These are phyloP conservation scores for Aspergillus incahuasiensis DNA, from an alignment of 495 filamentous ascomycete genomes.

Conservation along the genomic window DNA sequence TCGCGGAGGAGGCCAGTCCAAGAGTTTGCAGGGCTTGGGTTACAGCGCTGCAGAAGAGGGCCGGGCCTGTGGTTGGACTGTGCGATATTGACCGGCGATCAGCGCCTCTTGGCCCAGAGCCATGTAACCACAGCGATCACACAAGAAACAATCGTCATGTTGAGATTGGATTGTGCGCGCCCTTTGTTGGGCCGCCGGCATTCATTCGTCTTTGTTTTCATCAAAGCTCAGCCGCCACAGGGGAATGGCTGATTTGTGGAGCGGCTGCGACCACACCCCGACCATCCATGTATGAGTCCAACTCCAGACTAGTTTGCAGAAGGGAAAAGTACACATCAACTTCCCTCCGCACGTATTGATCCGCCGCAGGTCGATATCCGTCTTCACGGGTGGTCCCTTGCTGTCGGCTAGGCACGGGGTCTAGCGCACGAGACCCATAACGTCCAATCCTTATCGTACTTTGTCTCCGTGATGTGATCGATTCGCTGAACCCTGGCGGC, in stretches of 20 bases:
- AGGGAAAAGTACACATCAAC: too few species aligned
- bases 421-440: not conserved
- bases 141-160: not conserved
- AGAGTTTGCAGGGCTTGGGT: constrained; percentile 5
- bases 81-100: constrained; percentile 6
- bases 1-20: not conserved
- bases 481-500: not conserved
- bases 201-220: not conserved
- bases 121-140: constrained; percentile 5
- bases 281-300: too few species aligned
- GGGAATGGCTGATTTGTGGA: too few species aligned
- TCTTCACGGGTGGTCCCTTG: not conserved
- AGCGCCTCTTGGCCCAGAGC: constrained; percentile 2
- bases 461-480: not conserved
- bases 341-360: not conserved
- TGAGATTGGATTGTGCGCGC: not conserved
- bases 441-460: not conserved
- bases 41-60: constrained; percentile 2
- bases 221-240: not conserved
- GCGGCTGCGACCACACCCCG: too few species aligned
- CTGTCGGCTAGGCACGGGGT: not conserved
- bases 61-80: constrained; percentile 1
- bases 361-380: not conserved
- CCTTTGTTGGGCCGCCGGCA: not conserved
- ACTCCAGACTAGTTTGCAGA: too few species aligned